These are phyloP conservation scores for Vachellia pachyceras DNA, from an alignment of 306 rosid species.

Conservation along the genomic window DNA sequence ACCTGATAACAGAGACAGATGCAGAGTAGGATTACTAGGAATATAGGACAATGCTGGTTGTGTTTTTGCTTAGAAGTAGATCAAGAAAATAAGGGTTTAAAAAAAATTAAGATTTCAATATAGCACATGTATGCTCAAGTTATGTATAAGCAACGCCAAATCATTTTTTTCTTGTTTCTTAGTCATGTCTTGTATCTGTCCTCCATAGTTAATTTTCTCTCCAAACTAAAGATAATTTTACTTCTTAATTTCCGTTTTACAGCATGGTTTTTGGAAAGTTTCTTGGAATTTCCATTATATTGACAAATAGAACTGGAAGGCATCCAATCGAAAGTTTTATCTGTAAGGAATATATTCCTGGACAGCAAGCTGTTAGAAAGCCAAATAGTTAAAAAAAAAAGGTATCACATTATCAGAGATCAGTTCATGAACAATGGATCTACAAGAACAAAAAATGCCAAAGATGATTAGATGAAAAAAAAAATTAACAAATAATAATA, in stretches of 20 bases:
- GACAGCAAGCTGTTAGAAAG: conserved; percentile 12
- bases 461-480: not conserved
- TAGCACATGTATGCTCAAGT: not conserved
- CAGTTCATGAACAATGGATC: not conserved
- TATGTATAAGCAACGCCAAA: not conserved
- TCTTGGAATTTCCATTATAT: not conserved
- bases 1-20: conserved; percentile 57
- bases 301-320: not conserved
- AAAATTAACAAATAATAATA: not conserved
- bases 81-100: not conserved
- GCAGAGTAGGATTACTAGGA: conserved; percentile 1
- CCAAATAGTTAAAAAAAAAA: conserved; percentile 7
- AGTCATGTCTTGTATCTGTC: not conserved
- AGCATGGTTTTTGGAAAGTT: not conserved
- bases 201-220: not conserved
- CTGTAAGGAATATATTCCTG: not conserved
- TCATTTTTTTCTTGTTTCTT: not conserved
- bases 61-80: not conserved
- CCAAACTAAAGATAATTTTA: not conserved
- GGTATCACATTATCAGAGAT: conserved; percentile 13
- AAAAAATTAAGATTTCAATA: not conserved
- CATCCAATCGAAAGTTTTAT: not conserved
- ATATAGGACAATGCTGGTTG: not conserved
- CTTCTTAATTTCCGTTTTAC: not conserved
- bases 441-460: not conserved